Evolutionary conservation across 495 filamentous ascomycete species (phyloP), one percentile per base, ranked within the genome.

Genomic region (Trichoderma gamsii): DNA sequence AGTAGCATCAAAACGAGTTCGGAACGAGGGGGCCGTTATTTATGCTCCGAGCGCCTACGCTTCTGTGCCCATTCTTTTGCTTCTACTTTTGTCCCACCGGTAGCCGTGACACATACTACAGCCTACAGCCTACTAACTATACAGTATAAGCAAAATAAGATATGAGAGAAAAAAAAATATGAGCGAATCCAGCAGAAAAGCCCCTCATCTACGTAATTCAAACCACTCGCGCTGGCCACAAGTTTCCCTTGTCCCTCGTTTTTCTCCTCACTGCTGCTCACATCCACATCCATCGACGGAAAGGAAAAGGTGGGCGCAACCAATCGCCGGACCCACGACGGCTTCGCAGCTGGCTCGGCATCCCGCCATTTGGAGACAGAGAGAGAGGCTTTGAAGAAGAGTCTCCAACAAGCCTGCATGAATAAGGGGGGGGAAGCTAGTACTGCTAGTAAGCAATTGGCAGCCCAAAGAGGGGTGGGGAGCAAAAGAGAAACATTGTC

Each of bases 141-240:
- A 16, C 18, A 46, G 43, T 4, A 16, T 2, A 18, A 16, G 43
- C 12, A 18, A 18, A 46, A 12, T 29, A 4, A 29, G 4, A 29
- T n/a, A 29, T 29, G 29, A 29, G 29, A 46, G 12, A 16, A 46
- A 46, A 11, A 44, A 13, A 46, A 46, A 18, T 16, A 46, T 38
- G 35, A 38, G 8, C 35, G 35, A 38, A 9, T 38, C 35, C 3
- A 46, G 16, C 16, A 52, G 16, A 23, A n/a, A 52, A 52, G 49
- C 49, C 49, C 49, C 49, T 52, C 49, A 52, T 23, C 49, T 52
- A 52, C 49, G 49, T 52, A 52, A 52, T 52, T 49, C 44, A 49
- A 16, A 18, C 12, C 43, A 4, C 43, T 46, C 49, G 18, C 18
- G 18, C 8, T 52, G 18, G 16, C n/a, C n/a, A 4, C 29, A 29